Conservation (phyloP, 23 red algal species). For the Gracilaria caudata region DNA sequence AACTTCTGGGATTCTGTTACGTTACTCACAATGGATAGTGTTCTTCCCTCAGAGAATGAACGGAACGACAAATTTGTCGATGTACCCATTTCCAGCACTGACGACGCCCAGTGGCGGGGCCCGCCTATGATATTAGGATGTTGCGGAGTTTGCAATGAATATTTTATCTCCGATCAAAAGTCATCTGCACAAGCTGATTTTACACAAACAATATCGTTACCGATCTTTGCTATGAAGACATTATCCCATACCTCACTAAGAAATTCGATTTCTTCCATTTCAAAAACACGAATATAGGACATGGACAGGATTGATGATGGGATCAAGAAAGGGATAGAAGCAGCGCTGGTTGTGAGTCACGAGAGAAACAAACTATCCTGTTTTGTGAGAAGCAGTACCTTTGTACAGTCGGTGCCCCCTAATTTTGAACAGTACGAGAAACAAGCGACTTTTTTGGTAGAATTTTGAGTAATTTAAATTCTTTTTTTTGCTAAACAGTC, state of each 20-base stretch:
- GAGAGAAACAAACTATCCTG: not conserved
- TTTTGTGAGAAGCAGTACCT: not conserved
- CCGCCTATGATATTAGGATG: slow-evolving; percentile 10
- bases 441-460: too few species aligned
- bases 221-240: slow-evolving; percentile 30
- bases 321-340: slow-evolving; percentile 14
- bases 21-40: too few species aligned
- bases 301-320: not conserved
- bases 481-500: too few species aligned
- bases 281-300: not conserved
- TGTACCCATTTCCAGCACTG: not conserved
- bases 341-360: not conserved
- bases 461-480: too few species aligned
- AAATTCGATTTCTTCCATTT: slow-evolving; percentile 18
- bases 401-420: too few species aligned
- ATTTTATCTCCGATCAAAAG: not conserved
- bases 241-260: slow-evolving; percentile 5
- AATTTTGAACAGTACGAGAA: too few species aligned
- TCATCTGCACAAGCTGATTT: not conserved
- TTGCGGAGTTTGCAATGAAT: not conserved
- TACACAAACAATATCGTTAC: slow-evolving; percentile 1
- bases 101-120: slow-evolving; percentile 19
- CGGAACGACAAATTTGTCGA: slow-evolving; percentile 9
- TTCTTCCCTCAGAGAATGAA: too few species aligned
- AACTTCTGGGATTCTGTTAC: too few species aligned